Base-by-base conservation (phyloP, 441 rosid genomes). In the Erysimum cheiri region DNA sequence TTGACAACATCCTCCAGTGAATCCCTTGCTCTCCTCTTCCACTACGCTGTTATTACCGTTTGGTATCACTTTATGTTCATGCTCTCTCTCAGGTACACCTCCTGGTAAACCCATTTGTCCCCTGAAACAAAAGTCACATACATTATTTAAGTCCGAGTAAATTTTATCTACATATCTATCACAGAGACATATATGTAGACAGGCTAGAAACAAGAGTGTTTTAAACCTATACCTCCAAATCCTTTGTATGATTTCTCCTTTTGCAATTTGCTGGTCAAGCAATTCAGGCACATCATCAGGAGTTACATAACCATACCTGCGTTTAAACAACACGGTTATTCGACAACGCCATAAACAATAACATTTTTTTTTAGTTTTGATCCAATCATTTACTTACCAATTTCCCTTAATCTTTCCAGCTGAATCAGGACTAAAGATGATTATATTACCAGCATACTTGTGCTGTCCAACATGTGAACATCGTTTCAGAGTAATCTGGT, bases 401-500 rank as follows among this genome's bases (percentile, higher is more conserved):
- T 92, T 92, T 3, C 99, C 98, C 67, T 46, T 63, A 29, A 77
- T 69, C 61, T 80, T 88, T 44, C 96, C 99, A 60, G 82, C 81
- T 0, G 84, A 70, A 77, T 86, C 85, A 17, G 92, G 88, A 74
- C 88, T 71, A 60, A 77, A 94, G 57, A 92, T 77, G 19, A 94
- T 85, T 76, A 94, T 53, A 69, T 94, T 92, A 58, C 99, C 99
- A 57, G 99, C 93, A 81, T 94, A 94, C 65, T 94, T 94, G 65
- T 94, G 99, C 28, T 97, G 98, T 14, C 99, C 99, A 62, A 94
- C 72, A 47, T 94, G 97, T 57, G 99, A 90, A 71, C 99, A 94
- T 1, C 90, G 86, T 52, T 61, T 84, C 19, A 94, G 85, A 72
- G 83, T 84, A 37, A 92, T 83, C 75, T 85, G 83, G 65, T 80